Evolutionary conservation across 1,284 basidiomycete genomes (phyloP).

Genomic region (Agroathelia rolfsii): DNA sequence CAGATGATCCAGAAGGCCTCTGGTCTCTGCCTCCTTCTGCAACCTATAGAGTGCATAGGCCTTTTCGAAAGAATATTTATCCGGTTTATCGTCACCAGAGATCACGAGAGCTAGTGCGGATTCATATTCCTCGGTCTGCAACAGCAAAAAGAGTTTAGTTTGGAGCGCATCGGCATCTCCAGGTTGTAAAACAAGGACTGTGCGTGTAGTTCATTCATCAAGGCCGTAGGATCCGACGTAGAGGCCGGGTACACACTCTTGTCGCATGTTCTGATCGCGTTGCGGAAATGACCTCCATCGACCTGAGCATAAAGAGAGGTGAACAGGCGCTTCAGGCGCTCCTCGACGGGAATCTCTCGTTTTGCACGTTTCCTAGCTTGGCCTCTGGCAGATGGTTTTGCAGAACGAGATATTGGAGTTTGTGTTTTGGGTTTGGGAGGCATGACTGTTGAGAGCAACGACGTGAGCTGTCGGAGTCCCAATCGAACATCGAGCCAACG

Average conservation of each 20-base stretch:
- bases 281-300: slow-evolving; percentile 71
- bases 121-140: slow-evolving; percentile 75
- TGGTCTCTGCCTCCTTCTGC: slow-evolving; percentile 62
- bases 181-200: slow-evolving; percentile 67
- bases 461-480: slow-evolving; percentile 10
- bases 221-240: slow-evolving; percentile 1
- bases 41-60: slow-evolving; percentile 78
- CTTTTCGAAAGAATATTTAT: slow-evolving; percentile 56
- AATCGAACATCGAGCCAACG: neutral
- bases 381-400: neutral
- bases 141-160: slow-evolving; percentile 72
- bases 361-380: slow-evolving; percentile 26
- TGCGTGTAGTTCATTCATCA: neutral
- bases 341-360: slow-evolving; percentile 42
- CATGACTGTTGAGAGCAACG: slow-evolving; percentile 8
- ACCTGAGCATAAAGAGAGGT: slow-evolving; percentile 75
- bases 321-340: slow-evolving; percentile 64
- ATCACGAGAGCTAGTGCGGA: slow-evolving; percentile 47
- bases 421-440: slow-evolving; percentile 8
- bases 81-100: slow-evolving; percentile 16
- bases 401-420: too few relatives aligned
- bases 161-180: slow-evolving; percentile 61
- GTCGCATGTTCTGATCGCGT: slow-evolving; percentile 82
- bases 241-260: slow-evolving; percentile 49
- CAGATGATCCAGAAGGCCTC: slow-evolving; percentile 38